A percentile compares a stretch with the other conserved stretches of the same genome.
Conservation (phyloP, 179 eudicot species). For the Silene noctiflora region DNA sequence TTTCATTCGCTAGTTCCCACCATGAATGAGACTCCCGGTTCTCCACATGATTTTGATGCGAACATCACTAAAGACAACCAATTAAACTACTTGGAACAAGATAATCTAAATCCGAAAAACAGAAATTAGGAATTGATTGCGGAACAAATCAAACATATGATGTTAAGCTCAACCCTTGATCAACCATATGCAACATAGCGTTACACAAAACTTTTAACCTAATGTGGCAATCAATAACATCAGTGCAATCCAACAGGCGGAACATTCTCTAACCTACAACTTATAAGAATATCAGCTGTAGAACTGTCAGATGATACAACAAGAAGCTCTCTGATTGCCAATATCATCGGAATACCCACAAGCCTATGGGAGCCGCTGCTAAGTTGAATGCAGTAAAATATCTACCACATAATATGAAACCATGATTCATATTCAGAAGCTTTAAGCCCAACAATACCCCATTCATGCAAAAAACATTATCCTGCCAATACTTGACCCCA, state of each 20-base stretch:
- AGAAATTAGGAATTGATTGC: no score
- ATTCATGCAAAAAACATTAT: not conserved
- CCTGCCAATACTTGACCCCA: not conserved
- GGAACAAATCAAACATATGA: not conserved
- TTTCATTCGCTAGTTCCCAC: not conserved
- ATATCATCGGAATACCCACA: not conserved
- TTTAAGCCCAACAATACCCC: not conserved
- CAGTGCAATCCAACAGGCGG: not conserved
- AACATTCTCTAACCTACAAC: not conserved
- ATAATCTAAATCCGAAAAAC: not conserved
- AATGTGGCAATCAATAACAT: not conserved
- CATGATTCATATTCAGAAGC: not conserved
- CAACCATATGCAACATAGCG: not conserved
- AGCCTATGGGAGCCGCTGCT: not conserved
- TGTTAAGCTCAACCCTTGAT: not conserved
- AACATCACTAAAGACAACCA: not conserved
- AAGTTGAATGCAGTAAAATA: slow-evolving; percentile 1
- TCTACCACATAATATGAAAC: not conserved
- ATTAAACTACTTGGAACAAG: not conserved
- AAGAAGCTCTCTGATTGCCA: not conserved
- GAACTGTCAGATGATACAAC: not conserved
- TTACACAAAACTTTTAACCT: not conserved
- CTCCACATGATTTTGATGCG: not conserved
- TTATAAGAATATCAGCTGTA: not conserved
- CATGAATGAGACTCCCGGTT: not conserved